Conservation (phyloP, 2,329 filamentous ascomycete genomes). For the Rosellinia necatrix region DNA sequence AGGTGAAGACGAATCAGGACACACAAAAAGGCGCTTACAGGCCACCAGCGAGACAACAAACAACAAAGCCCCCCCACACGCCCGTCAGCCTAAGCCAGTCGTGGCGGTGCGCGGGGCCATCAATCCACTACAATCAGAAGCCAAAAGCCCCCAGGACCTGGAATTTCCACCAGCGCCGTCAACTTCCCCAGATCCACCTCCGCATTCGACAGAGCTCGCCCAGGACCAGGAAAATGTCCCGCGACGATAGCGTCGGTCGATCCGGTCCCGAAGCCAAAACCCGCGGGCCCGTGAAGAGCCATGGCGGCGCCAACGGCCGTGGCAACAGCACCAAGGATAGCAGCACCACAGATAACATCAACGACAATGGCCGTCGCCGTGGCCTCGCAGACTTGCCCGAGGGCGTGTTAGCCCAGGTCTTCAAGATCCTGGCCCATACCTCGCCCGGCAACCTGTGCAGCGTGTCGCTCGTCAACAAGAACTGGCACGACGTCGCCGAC, state of each 20-base stretch:
- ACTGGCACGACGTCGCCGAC: conserved; percentile 51
- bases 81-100: conserved; percentile 16
- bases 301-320: background rate
- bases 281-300: background rate
- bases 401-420: conserved; percentile 47
- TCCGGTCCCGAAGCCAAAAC: conserved; percentile 13
- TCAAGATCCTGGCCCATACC: conserved; percentile 41
- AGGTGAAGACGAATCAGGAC: no score
- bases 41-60: background rate
- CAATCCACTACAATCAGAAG: conserved; percentile 26
- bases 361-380: conserved; percentile 7
- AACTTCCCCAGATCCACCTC: conserved; percentile 32
- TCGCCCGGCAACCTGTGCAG: conserved; percentile 48
- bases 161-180: conserved; percentile 11
- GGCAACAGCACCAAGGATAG: background rate
- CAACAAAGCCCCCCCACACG: background rate
- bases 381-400: conserved; percentile 44
- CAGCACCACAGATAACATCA: background rate
- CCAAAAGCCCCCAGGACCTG: conserved; percentile 8
- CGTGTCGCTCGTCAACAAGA: conserved; percentile 49
- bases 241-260: conserved; percentile 21
- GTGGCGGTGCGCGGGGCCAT: conserved; percentile 27
- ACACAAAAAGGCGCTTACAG: no score
- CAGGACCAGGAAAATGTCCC: conserved; percentile 24
- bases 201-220: conserved; percentile 20